Evolutionary conservation across 2,329 filamentous ascomycete species (phyloP).

Genomic region (Trichoderma asperellum): DNA sequence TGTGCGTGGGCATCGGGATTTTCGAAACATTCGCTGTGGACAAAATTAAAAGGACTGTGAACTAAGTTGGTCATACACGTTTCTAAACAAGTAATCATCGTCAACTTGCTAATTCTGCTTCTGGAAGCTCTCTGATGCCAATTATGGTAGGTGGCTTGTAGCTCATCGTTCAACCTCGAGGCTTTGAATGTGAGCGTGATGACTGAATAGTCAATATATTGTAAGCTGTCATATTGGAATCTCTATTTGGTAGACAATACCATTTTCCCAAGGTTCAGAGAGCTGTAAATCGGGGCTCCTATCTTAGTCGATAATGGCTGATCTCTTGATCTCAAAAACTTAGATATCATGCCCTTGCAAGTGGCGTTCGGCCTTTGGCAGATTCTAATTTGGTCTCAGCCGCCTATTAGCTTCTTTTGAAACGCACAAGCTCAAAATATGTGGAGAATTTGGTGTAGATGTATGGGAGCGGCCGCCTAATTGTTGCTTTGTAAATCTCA

Average conservation of each 20-base stretch:
- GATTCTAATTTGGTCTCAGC: neutral
- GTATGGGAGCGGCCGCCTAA: neutral
- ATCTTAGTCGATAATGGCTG: neutral
- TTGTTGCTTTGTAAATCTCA: neutral
- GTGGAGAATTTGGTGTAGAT: neutral
- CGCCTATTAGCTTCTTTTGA: neutral
- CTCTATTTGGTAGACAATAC: neutral
- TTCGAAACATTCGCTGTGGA: neutral
- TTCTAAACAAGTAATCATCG: neutral
- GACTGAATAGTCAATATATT: neutral
- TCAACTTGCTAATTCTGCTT: neutral
- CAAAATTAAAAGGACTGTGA: neutral
- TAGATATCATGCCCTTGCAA: neutral
- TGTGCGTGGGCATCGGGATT: neutral
- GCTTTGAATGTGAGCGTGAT: neutral
- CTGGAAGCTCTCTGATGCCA: neutral
- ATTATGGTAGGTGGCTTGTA: neutral
- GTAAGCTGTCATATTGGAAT: neutral
- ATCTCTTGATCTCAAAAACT: neutral
- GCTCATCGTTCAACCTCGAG: neutral
- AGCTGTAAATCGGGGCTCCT: neutral
- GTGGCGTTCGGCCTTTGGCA: neutral
- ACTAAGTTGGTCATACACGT: neutral
- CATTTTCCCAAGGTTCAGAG: neutral
- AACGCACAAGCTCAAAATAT: neutral